phyloP scores from a whole-genome alignment of 225 moss, liverwort and hornwort species.

The Climacium dendroides region DNA sequence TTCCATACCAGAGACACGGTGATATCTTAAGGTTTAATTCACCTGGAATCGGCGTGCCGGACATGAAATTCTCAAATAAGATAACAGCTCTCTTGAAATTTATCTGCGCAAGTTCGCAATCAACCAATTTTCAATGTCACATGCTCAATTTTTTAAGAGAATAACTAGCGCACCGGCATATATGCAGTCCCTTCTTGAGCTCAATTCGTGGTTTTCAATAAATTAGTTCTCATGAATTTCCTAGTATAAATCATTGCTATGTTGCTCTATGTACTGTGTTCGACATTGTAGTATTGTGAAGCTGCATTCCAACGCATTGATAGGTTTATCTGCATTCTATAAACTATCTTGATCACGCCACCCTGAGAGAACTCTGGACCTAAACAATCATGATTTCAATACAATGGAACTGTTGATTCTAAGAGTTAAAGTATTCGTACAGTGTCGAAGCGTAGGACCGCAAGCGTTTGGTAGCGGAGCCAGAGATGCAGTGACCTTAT shows the following conservation, averaged over 20 bases:
- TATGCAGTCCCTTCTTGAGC: neutral
- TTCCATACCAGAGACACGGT: neutral
- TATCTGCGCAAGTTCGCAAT: conserved; percentile 21
- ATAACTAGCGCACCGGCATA: neutral
- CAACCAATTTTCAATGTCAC: neutral
- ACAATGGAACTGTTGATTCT: neutral
- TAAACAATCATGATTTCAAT: neutral
- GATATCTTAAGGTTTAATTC: neutral
- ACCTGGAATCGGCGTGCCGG: conserved; percentile 31
- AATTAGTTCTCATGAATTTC: neutral
- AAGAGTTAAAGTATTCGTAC: conserved; percentile 13
- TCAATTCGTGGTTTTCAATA: neutral
- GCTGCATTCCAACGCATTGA: neutral
- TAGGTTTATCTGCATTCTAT: neutral
- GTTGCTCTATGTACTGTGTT: neutral
- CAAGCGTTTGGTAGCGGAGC: conserved; percentile 73
- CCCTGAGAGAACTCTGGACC: neutral
- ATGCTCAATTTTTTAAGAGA: neutral
- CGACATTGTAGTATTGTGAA: neutral
- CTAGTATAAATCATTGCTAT: neutral
- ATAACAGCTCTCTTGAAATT: conserved; percentile 58
- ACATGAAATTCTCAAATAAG: conserved; percentile 24
- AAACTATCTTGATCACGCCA: neutral
- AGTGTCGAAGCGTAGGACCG: conserved; percentile 59
- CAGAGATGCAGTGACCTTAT: conserved; percentile 66